Evolutionary conservation across 2,329 filamentous ascomycete genomes (phyloP), one percentile per base, ranked within the genome.

Genomic region (Cercospora zeina): DNA sequence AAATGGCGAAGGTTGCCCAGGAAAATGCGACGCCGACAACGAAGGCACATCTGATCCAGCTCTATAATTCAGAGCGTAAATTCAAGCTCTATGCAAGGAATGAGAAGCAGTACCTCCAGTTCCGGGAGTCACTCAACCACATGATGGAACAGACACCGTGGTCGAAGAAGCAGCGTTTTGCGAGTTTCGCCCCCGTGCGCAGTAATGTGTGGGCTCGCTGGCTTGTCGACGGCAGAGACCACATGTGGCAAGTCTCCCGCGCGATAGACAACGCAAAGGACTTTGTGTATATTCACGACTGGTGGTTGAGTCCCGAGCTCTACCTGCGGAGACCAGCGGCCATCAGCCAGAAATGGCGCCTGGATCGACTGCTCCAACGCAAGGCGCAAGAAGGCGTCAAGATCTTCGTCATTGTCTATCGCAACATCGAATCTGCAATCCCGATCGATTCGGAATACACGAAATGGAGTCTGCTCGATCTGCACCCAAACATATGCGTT

Each of bases 221-320:
- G 93, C 84, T 99, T 8, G 93, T 99, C 0, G 95, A 99, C 76
- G 95, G 91, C 14, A 87, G 95, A 68, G 95, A 99, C 75, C 96
- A 97, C 80, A 97, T 97, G 93, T 99, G 95, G 95, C 96, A 97
- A 74, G 92, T 97, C 7, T 97, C 93, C 10, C 86, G 93, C 67
- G 95, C 95, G 11, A 96, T 99, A 71, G 95, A 91, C 74, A 96
- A 97, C 87, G 95, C 95, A 8, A 91, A 91, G 71, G 95, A 97
- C 78, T 93, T 97, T 65, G 93, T 99, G 69, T 97, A 97, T 77
- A 97, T 99, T 65, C 95, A 99, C 75, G 95, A 97, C 76, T 99
- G 95, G 95, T 99, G 95, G 95, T 79, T 99, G 42, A 97, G 91
- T 69, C 95, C 95, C 0, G 93, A 99, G 76, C 80, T 99, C 49